Base-by-base conservation (phyloP, 768 basidiomycete species). In the Tricholoma bakamatsutake region DNA sequence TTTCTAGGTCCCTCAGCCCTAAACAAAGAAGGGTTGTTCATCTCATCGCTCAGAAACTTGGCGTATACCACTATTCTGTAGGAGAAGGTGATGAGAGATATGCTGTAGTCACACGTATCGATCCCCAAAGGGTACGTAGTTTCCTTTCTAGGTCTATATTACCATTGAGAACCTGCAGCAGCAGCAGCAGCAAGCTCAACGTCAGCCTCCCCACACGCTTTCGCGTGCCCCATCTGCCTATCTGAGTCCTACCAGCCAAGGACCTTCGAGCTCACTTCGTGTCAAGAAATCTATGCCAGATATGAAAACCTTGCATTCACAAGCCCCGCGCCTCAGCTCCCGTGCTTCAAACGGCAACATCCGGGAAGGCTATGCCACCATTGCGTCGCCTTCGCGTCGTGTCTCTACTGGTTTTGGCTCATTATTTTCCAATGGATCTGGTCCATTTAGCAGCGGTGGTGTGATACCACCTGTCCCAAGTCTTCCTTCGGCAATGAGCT, bases 211-310 rank as follows among this genome's bases (percentile, higher is more conserved):
- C 17, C 78, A 89, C 59, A 90, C 89, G 17, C 80, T 92, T 62
- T 87, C 87, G 21, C 87, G 91, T 47, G 85, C 87, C 4, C 89
- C 90, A 15, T 90, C 90, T 10, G 84, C 88, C 8, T 93, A 91
- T 66, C 79, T 92, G 21, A 78, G 81, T 11, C 79, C 86, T 17
- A 71, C 80, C 5, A 71, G 73, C 64, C 77, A 73, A 55, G 73
- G 71, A 56, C 73, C 75, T 61, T 76, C 71, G 61, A 78, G 75
- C 47, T 76, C 83, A 40, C 80, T 98, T 53, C 86, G 95, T 40
- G 84, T 87, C 70, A 98, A 98, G 79, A 97, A 97, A 74, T 96
- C 93, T 21, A 98, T 98, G 97, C 97, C 97, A 2, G 93, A 98
- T 71, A 85, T 98, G 84, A 91, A 91, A 74, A 88, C 88, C 13